A percentile compares a stretch with the other conserved stretches of the same genome.
Evolutionary conservation across 176 grass and related monocot genomes (phyloP).

Genomic region (Zoysia japonica): DNA sequence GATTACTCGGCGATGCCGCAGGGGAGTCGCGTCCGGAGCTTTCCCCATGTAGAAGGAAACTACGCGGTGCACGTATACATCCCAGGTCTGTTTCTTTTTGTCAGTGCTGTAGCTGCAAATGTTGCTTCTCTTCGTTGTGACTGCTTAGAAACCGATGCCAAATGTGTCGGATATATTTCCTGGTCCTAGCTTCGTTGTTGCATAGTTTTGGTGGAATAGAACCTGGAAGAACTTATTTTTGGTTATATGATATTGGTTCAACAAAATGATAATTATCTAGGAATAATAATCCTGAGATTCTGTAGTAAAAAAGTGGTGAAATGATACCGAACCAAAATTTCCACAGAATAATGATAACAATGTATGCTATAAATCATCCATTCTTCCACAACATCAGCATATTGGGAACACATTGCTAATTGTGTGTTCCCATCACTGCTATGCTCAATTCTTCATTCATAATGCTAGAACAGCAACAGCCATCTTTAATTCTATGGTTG

Average conservation of each 20-base stretch:
- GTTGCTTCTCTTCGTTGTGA: background rate
- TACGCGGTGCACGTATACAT: slow-evolving; percentile 86
- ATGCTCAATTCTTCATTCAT: background rate
- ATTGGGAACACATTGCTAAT: too few relatives aligned
- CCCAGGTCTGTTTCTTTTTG: slow-evolving; percentile 49
- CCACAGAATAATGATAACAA: background rate
- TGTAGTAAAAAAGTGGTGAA: background rate
- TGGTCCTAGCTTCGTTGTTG: background rate
- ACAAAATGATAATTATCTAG: background rate
- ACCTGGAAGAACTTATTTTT: background rate
- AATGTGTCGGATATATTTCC: background rate
- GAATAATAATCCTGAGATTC: background rate
- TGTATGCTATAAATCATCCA: background rate
- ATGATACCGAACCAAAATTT: background rate
- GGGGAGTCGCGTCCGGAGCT: slow-evolving; percentile 77
- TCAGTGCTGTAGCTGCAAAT: background rate
- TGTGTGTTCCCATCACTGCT: background rate
- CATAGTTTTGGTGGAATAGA: background rate
- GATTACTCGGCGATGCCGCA: slow-evolving; percentile 65
- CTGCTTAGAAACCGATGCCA: background rate
- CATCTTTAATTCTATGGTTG: background rate
- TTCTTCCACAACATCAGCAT: too few relatives aligned
- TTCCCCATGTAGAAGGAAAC: slow-evolving; percentile 82
- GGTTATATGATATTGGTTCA: background rate
- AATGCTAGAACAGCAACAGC: background rate